Base-by-base conservation (phyloP, 345 rosid species). In the Physaria fendleri region DNA sequence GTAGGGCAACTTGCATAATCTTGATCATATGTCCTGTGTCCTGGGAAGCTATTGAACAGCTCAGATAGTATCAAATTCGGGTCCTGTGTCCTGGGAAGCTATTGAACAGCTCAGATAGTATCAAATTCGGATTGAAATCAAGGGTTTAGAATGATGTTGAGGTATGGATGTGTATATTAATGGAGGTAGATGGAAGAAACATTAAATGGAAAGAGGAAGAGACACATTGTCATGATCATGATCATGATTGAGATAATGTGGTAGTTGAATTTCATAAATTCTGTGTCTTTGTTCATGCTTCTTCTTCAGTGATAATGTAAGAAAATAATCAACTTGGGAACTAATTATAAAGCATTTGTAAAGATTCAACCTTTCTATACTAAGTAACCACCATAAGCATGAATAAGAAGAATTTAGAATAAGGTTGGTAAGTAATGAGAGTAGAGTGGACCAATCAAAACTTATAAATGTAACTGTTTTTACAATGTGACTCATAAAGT, bases 171-270 rank as follows among this genome's bases (percentile, higher is more conserved):
- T 17, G 33, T 39, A 54, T 48, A 62, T 29, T 47, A 47, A 70
- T 56, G 74, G 59, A 40, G 69, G 64, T 70, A 34, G 74, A 63
- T 70, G 65, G 51, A 39, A 13, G 29, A 40, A 40, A 54, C 69
- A 63, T 63, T 70, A 46, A 70, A 63, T 70, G 39, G 0, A 2
- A 56, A 39, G 29, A 69, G 38, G 56, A 61, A 28, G 63, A 29
- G 28, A 62, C 43, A 61, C 62, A 9, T n/a, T 28, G 62, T 62
- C 44, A 62, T 61, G 73, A 53, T 17, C 49, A 68, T 41, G 18
- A 59, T 43, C 73, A 69, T 68, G 49, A 52, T 52, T 60, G 40
- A 68, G 48, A 55, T 55, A 39, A 32, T 48, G 69, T 60, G 69
- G 69, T 70, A 40, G 74, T 63, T 70, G 69, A 40, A n/a, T 8